These are phyloP conservation scores for Fusarium bulbicola DNA, from an alignment of 2,329 filamentous ascomycete genomes.

Conservation along the genomic window DNA sequence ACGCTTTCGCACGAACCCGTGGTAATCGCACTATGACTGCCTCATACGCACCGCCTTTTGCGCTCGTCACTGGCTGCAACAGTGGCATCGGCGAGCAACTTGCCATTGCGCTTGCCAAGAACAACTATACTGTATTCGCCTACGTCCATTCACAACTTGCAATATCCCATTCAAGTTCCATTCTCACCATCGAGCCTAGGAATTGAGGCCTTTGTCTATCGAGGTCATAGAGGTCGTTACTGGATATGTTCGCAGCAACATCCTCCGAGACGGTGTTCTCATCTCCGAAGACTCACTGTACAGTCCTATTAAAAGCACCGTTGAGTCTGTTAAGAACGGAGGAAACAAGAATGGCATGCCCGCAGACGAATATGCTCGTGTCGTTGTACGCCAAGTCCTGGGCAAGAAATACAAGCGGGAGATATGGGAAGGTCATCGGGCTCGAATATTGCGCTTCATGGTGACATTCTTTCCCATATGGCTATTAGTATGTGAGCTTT, in stretches of 20 bases:
- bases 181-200: neutral
- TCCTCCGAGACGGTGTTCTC: neutral
- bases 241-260: neutral
- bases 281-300: neutral
- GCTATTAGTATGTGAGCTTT: neutral
- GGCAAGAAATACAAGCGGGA: neutral
- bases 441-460: neutral
- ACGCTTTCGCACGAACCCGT: fast-evolving
- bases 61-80: neutral
- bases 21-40: fast-evolving
- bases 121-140: neutral
- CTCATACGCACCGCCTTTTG: neutral
- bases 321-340: neutral
- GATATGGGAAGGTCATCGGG: neutral
- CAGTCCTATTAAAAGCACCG: neutral
- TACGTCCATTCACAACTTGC: too few species aligned
- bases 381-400: neutral
- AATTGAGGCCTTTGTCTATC: neutral
- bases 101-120: neutral
- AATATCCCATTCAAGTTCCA: too few species aligned
- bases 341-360: neutral
- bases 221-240: neutral
- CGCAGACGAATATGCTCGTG: neutral
- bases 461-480: neutral
- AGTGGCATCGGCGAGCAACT: neutral